Base-by-base conservation (phyloP, 1,284 basidiomycete species). In the Sparassis latifolia region DNA sequence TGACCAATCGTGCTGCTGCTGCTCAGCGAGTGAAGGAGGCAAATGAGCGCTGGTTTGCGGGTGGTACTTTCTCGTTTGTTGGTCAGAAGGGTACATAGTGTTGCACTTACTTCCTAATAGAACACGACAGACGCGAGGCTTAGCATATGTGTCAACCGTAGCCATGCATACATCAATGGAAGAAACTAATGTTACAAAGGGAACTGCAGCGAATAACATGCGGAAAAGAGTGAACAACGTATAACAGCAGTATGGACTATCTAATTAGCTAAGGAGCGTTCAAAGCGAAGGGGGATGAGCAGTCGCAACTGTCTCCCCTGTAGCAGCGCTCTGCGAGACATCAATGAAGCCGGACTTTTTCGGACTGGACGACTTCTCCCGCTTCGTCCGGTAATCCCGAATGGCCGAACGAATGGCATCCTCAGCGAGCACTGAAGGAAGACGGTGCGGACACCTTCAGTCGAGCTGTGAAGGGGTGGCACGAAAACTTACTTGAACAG, bases 341-440 rank as follows among this genome's bases (percentile, higher is more conserved):
- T 92, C 86, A 58, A 92, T 89, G 66, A 82, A 86, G 37, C 86
- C 82, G 9, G 72, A 53, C 59, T 80, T 73, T 59, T 78, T 79
- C 9, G 77, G 70, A 48, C 79, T 76, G 32, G 73, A 55, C 49
- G 78, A 51, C 42, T 71, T 76, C 55, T 71, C 71, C 52, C 89
- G 84, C 74, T 95, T 95, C 54, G 78, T 78, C 63, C 83, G 80
- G 72, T 95, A 97, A 68, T 97, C 89, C 59, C 91, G 88, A 69
- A 97, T 96, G 41, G 92, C 92, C 30, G 91, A 93, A 53, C 86
- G 86, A 71, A 99, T 99, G 46, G 97, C 97, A 68, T 99, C 97
- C 72, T 99, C 97, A 33, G 96, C 96, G 54, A 98, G 75, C 88
- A 99, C 92, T 82, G 71, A 33, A 54, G 54, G 48, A 59, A 10